These are phyloP conservation scores for Collybia nuda DNA, from an alignment of 768 basidiomycete genomes.

Conservation along the genomic window DNA sequence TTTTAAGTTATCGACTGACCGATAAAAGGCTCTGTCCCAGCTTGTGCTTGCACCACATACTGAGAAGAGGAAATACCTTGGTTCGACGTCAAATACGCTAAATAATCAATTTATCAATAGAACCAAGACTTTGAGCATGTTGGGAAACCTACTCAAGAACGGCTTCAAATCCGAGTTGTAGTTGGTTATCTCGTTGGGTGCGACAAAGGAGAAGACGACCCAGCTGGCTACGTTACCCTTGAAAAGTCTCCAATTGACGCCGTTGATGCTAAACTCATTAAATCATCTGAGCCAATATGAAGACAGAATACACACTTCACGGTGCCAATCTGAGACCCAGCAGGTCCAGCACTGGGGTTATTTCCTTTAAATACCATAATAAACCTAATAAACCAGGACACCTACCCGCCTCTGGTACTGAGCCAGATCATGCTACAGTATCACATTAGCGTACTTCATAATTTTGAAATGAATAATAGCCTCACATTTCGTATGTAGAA, in stretches of 20 bases:
- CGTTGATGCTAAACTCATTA: conserved; percentile 13
- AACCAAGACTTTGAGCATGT: neutral
- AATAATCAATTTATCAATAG: neutral
- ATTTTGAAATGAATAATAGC: neutral
- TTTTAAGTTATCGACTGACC: conserved; percentile 13
- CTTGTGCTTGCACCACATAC: conserved; percentile 30
- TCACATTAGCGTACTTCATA: neutral
- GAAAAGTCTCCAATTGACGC: conserved; percentile 27
- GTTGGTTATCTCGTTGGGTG: conserved; percentile 28
- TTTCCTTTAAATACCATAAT: neutral
- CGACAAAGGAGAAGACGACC: conserved; percentile 32
- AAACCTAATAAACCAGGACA: neutral
- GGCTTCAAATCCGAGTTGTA: conserved; percentile 29
- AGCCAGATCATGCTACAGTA: conserved; percentile 31
- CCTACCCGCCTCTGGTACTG: conserved; percentile 29
- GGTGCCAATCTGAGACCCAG: conserved; percentile 28
- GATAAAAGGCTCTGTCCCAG: conserved; percentile 31
- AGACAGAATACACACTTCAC: conserved; percentile 15
- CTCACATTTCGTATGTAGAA: conserved; percentile 28
- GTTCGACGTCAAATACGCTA: conserved; percentile 26
- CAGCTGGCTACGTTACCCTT: conserved; percentile 30
- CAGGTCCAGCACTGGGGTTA: conserved; percentile 22
- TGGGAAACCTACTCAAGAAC: conserved; percentile 24
- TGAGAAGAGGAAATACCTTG: conserved; percentile 28
- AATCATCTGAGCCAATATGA: too few species aligned